A percentile compares a stretch with the other conserved stretches of the same genome.
Evolutionary conservation across 768 basidiomycete species (phyloP).

Genomic region (Agaricus blazei): DNA sequence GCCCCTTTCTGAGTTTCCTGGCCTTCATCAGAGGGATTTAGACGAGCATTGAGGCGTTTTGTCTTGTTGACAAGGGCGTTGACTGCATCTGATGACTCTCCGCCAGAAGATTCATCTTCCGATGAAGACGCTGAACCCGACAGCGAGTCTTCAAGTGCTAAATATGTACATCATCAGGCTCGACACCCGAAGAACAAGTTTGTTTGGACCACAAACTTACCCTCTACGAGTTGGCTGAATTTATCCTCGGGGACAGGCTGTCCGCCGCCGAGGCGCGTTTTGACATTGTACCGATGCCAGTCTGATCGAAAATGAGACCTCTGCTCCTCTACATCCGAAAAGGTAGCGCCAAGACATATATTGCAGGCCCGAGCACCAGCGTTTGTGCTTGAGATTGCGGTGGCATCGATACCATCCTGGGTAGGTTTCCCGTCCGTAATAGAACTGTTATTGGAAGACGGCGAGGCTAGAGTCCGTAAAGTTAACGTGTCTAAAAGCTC

Average conservation of each 20-base stretch:
- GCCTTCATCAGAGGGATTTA: slow-evolving; percentile 40
- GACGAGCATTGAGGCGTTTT: slow-evolving; percentile 29
- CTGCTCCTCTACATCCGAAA: slow-evolving; percentile 76
- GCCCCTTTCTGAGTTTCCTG: slow-evolving; percentile 15
- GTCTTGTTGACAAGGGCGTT: slow-evolving; percentile 61
- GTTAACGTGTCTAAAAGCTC: slow-evolving; percentile 67
- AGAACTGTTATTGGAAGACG: slow-evolving; percentile 15
- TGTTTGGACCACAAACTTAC: slow-evolving; percentile 34
- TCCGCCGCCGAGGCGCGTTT: slow-evolving; percentile 64
- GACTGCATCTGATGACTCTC: slow-evolving; percentile 61
- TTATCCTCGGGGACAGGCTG: slow-evolving; percentile 60
- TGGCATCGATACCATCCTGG: slow-evolving; percentile 13
- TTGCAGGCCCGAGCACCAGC: slow-evolving; percentile 57
- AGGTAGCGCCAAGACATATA: slow-evolving; percentile 64
- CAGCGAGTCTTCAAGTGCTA: slow-evolving; percentile 80
- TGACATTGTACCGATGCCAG: slow-evolving; percentile 98
- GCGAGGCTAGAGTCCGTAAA: slow-evolving; percentile 50
- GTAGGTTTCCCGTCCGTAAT: not conserved
- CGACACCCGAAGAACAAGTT: not conserved
- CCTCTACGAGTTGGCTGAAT: slow-evolving; percentile 77
- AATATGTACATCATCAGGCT: not conserved
- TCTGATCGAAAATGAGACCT: slow-evolving; percentile 86
- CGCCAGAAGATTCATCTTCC: slow-evolving; percentile 32
- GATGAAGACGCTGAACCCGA: slow-evolving; percentile 83
- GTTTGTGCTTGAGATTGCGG: slow-evolving; percentile 23